These are phyloP conservation scores for Fusarium illudens DNA, from an alignment of 2,329 filamentous ascomycete genomes.

Conservation along the genomic window DNA sequence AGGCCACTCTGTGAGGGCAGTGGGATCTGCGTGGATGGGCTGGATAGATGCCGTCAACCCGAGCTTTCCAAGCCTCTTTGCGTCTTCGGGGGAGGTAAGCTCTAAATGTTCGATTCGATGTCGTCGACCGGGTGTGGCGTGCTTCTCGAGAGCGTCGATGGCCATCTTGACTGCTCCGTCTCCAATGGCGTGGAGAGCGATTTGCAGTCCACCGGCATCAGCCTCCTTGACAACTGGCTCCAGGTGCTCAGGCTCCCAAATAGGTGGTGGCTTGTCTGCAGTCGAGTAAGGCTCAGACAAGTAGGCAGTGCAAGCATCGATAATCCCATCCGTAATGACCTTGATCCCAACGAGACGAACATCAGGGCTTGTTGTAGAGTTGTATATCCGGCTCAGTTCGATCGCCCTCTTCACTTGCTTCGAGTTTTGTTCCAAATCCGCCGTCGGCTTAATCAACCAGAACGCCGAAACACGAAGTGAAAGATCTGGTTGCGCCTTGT, in stretches of 20 bases:
- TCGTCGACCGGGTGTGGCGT: constrained; percentile 53
- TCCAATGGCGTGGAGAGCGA: constrained; percentile 70
- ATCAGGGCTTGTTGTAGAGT: constrained; percentile 46
- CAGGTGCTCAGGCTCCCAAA: constrained; percentile 63
- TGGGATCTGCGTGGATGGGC: constrained; percentile 64
- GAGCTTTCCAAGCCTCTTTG: constrained; percentile 60
- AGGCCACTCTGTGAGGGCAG: constrained; percentile 67
- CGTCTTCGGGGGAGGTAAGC: constrained; percentile 62
- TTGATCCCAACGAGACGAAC: constrained; percentile 67
- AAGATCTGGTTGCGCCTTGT: constrained; percentile 37
- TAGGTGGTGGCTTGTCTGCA: constrained; percentile 52
- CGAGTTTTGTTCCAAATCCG: constrained; percentile 42
- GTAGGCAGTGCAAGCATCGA: constrained; percentile 69
- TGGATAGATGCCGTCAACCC: constrained; percentile 67
- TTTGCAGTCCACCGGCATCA: constrained; percentile 61
- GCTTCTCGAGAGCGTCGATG: constrained; percentile 59
- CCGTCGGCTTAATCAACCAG: constrained; percentile 62
- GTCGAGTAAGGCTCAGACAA: constrained; percentile 64
- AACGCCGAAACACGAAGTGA: constrained; percentile 60
- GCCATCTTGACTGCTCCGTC: constrained; percentile 65
- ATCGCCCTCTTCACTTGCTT: constrained; percentile 60
- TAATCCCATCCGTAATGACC: constrained; percentile 68
- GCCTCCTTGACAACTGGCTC: constrained; percentile 62
- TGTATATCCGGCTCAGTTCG: constrained; percentile 50
- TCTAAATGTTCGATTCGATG: constrained; percentile 72